Base-by-base conservation (phyloP, 2,329 filamentous ascomycete species). In the Alternaria alternata region DNA sequence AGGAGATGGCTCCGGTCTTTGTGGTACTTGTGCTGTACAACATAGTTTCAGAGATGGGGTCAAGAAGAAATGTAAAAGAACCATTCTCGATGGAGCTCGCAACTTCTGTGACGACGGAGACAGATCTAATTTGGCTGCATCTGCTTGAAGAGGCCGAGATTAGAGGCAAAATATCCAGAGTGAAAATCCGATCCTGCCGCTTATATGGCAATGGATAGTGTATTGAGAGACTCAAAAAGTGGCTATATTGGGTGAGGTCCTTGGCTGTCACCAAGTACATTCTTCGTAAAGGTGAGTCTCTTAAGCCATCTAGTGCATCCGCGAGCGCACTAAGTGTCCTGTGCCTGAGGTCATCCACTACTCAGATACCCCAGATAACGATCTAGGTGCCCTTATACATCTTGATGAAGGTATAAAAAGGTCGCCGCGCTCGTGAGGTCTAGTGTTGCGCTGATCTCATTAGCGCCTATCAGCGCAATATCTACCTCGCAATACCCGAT, bases 401-500 rank as follows among this genome's bases (percentile, higher is more conserved):
- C 44, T 47, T 47, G 44, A 47, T 47, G 44, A 47, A 47, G n/a
- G 44, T 11, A 5, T 32, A n/a, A 9, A 9, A 28, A 14, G 44
- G 44, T 30, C 18, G 9, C 12, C 14, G n/a, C 11, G 44, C 26
- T n/a, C 11, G 7, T 8, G 44, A 32, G 7, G 26, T 47, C 26
- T 47, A 7, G 44, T 20, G 2, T 20, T 20, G 20, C 20, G 20
- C 20, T 20, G 20, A 20, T 20, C 20, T 20, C 20, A 20, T 3
- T 3, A 20, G 20, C 6, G 1, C 24, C 24, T 24, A 24, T 0
- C 24, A 24, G 6, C 24, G 1, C 0, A 2, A 7, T 24, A 2
- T 0, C 7, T 26, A 7, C 2, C 0, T 26, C 24, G 7, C 24
- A 26, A 26, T 7, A 7, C 2, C 0, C 2, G 7, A 26, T 26